These are phyloP conservation scores for Yamadazyma blattariae DNA, from an alignment of 1,139 yeast genomes.

Conservation along the genomic window DNA sequence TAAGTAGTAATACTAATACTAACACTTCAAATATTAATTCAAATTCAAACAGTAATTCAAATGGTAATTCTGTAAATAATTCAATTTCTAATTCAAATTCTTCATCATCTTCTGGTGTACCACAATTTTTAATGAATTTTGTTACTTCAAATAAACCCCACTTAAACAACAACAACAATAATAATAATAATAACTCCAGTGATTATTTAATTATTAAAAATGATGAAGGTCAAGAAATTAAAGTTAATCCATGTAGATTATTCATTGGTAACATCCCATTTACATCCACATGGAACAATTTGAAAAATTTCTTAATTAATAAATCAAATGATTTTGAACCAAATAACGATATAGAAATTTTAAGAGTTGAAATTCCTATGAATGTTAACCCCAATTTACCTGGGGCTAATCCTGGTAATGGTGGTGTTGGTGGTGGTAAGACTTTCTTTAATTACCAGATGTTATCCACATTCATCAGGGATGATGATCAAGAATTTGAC, in stretches of 20 bases:
- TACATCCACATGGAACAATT: conserved; percentile 52
- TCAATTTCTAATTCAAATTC: conserved; percentile 7
- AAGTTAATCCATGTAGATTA: conserved; percentile 38
- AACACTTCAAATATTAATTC: no score
- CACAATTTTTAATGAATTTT: conserved; percentile 32
- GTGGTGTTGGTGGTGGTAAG: no score
- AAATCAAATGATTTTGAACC: conserved; percentile 34
- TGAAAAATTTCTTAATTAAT: conserved; percentile 44
- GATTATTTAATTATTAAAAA: conserved; percentile 20
- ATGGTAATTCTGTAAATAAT: background rate
- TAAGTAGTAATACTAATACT: no score
- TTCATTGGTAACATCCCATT: conserved; percentile 62
- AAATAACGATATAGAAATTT: conserved; percentile 27
- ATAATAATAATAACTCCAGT: no score
- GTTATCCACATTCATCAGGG: conserved; percentile 7
- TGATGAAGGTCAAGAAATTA: conserved; percentile 29
- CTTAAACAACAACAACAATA: no score
- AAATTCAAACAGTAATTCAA: background rate
- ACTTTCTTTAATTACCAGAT: conserved; percentile 10
- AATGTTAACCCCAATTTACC: conserved; percentile 15
- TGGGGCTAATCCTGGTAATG: no score
- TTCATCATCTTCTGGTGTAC: conserved; percentile 18
- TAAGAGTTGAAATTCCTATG: conserved; percentile 57
- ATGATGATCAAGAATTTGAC: background rate
- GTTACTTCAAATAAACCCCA: conserved; percentile 13